Evolutionary conservation across 2,329 filamentous ascomycete genomes (phyloP).

Genomic region (Botrytis galanthina): DNA sequence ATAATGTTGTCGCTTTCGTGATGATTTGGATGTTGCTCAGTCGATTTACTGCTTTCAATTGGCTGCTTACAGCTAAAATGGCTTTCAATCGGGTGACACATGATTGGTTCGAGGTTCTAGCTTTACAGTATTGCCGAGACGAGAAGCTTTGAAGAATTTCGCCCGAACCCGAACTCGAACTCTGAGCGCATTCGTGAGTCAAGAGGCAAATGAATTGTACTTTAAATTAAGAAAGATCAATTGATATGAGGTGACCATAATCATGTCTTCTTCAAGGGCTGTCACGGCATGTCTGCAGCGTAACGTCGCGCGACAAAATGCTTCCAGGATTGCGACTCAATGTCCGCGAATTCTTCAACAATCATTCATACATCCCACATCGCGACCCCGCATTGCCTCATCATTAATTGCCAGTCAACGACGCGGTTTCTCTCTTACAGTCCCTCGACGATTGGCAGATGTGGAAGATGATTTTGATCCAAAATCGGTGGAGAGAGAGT

Average conservation of each 20-base stretch:
- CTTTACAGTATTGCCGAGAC: conserved; percentile 19
- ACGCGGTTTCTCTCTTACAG: conserved; percentile 46
- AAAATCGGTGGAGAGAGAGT: conserved; percentile 73
- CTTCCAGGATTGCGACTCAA: conserved; percentile 26
- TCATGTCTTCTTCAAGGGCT: conserved; percentile 35
- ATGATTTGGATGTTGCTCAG: background rate
- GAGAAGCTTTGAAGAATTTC: conserved; percentile 19
- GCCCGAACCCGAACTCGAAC: background rate
- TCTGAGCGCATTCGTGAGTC: conserved; percentile 1
- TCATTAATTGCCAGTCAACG: conserved; percentile 31
- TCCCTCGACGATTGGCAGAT: conserved; percentile 43
- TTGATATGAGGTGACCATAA: conserved; percentile 34
- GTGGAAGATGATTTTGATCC: conserved; percentile 63
- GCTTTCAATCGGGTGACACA: conserved; percentile 19
- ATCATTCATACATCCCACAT: conserved; percentile 26
- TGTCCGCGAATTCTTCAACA: conserved; percentile 22
- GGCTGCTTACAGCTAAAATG: conserved; percentile 12
- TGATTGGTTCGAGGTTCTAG: conserved; percentile 24
- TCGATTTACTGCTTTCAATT: background rate
- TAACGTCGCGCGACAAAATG: conserved; percentile 28
- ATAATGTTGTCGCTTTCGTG: background rate
- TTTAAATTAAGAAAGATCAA: conserved; percentile 19
- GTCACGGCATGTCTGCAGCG: conserved; percentile 33
- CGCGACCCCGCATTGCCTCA: conserved; percentile 27
- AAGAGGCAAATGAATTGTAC: background rate